Conservation (phyloP, 2,329 filamentous ascomycete genomes). For the Mycosphaerelloides madeirae region DNA sequence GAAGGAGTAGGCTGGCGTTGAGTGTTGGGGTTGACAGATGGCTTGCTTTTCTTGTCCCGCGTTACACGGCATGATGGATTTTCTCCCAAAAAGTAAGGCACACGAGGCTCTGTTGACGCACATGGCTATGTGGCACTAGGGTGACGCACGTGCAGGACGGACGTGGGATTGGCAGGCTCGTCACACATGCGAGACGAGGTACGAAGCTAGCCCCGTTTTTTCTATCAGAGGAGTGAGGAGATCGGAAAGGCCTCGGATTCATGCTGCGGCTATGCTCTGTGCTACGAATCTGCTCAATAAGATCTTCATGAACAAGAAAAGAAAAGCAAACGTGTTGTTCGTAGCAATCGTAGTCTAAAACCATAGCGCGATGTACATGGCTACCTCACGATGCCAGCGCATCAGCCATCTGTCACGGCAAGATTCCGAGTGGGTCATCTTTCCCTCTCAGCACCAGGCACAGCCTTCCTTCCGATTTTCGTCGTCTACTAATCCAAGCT, state of each 20-base stretch:
- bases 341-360: background rate
- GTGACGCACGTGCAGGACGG: constrained; percentile 6
- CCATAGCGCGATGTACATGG: constrained; percentile 1
- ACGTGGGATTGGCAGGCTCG: constrained; percentile 8
- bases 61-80: constrained; percentile 12
- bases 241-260: too few relatives aligned
- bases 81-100: constrained; percentile 11
- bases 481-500: too few relatives aligned
- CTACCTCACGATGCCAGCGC: background rate
- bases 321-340: background rate
- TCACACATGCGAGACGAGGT: constrained; percentile 8
- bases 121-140: constrained; percentile 2
- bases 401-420: background rate
- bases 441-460: too few relatives aligned
- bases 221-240: too few relatives aligned
- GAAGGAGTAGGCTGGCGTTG: constrained; percentile 25
- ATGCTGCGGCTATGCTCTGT: too few relatives aligned
- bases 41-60: too few relatives aligned
- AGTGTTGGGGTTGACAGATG: background rate
- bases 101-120: constrained; percentile 2
- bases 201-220: too few relatives aligned
- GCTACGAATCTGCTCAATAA: too few relatives aligned
- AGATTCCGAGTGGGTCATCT: too few relatives aligned
- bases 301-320: too few relatives aligned
- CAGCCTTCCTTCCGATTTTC: too few relatives aligned